Evolutionary conservation across 768 basidiomycete genomes (phyloP), one percentile per base, ranked within the genome.

Genomic region (Gloeophyllum trabeum): DNA sequence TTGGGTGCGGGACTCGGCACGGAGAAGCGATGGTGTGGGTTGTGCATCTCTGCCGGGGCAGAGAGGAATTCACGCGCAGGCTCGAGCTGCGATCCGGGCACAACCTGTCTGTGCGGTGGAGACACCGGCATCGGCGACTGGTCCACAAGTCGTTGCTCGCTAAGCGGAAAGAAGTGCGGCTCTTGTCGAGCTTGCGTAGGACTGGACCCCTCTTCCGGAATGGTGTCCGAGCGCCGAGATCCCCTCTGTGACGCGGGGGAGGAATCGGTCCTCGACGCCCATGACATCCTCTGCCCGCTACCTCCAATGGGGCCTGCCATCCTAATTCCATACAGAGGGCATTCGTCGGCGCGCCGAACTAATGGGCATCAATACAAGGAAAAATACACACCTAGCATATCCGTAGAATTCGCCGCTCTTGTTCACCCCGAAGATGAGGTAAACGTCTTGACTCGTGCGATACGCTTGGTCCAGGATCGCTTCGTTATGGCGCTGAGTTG

Each of bases 371-470:
- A 10, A 47, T 18, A 37, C 7, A 18, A 20, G 19, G 35, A n/a
- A 13, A 24, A 43, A 42, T 20, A 61, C 66, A 46, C 60, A 90
- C 79, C 73, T 77, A 7, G 89, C 92, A 55, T 88, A 93, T 18
- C 93, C 93, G 53, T 84, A 96, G 55, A 96, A 98, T 58, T 90
- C 89, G 25, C 94, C 91, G 43, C 84, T 85, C 57, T 84, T 89
- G 62, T 97, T 97, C 14, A 87, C 94, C 25, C 91, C 76, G 51
- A 97, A 97, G 44, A 98, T 79, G 35, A 97, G 71, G 53, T 71
- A 85, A 3, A 97, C 93, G 20, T 93, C 86, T 48, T 75, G 71
- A 47, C 83, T 82, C 2, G 90, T 96, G n/a, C 92, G 79, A 59
- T 69, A 98, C 1, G 94, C 93, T 57, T 89, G 89, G 49, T 97